Percentiles rank a stretch among this genome's conserved stretches.
These are phyloP conservation scores for Tetradesmus obliquus DNA, from an alignment of 139 green algal species.

Conservation along the genomic window DNA sequence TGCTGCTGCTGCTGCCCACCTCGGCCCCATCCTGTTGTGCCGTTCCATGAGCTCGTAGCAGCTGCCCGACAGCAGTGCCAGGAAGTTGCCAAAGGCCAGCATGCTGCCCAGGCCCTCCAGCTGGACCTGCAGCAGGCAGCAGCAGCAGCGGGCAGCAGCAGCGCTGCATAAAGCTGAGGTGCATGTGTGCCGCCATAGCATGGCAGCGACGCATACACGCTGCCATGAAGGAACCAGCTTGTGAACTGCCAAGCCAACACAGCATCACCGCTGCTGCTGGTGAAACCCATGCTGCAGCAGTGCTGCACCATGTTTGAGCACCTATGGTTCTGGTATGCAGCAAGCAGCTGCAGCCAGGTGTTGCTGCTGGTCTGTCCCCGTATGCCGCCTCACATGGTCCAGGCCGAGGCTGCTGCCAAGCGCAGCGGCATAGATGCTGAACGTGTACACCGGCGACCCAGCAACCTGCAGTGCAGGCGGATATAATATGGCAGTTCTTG, in stretches of 20 bases:
- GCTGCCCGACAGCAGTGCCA: conserved; percentile 27
- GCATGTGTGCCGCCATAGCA: neutral
- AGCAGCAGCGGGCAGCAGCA: neutral
- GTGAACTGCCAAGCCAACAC: no score
- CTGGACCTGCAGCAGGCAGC: conserved; percentile 15
- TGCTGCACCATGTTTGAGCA: no score
- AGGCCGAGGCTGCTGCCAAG: conserved; percentile 13
- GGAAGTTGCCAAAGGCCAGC: conserved; percentile 14
- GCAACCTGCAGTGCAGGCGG: neutral
- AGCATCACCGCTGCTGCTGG: neutral
- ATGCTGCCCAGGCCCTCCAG: neutral
- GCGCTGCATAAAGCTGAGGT: neutral
- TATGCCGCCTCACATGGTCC: neutral
- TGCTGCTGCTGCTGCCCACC: neutral
- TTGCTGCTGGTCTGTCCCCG: neutral
- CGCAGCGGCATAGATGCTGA: conserved; percentile 34
- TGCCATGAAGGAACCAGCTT: no score
- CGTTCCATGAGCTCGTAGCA: conserved; percentile 9
- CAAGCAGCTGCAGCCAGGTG: neutral
- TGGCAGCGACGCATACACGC: no score
- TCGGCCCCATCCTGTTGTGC: conserved; percentile 15
- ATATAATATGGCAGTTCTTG: no score
- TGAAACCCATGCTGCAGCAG: no score
- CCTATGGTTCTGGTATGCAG: neutral
- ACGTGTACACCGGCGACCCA: conserved; percentile 29